Evolutionary conservation across 2,329 filamentous ascomycete species (phyloP), one percentile per base, ranked within the genome.

Genomic region (Curvularia sp.): DNA sequence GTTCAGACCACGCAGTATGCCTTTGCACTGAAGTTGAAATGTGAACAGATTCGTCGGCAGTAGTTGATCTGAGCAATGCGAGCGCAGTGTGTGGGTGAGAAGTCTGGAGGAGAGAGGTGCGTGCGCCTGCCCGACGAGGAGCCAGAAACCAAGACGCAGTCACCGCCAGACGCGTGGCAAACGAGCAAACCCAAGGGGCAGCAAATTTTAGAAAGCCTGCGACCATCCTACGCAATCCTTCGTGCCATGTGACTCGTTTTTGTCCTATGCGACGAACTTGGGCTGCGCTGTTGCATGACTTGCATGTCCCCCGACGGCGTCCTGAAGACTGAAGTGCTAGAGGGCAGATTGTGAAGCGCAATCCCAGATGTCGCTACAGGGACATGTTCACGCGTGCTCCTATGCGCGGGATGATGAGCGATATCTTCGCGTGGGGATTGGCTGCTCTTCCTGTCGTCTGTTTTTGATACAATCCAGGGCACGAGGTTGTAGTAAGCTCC

Each of bases 401-500:
- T 19, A 28, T 42, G 49, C 15, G 51, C 36, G 13, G 43, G 46
- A 19, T 12, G 36, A 32, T 50, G 13, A 9, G 45, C 28, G 30
- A 43, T 25, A 2, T 13, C n/a, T 28, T 38, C 46, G 21, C 49
- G 50, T 54, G 19, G 51, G n/a, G 45, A 42, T 34, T 36, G 53
- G 25, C 58, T 62, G 30, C 13, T 39, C 30, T 36, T 60, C 12
- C 32, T 63, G 39, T 67, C 66, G 23, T 66, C 60, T 36, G 77
- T 55, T 61, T 74, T 80, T 51, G 74, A 32, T 70, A 56, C 74
- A 0, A 85, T 59, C 86, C 86, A 88, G 1, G 88, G 87, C 12
- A 81, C 53, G 2, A 90, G 72, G 63, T 89, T 89, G 67, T 86
- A 89, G 60, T 87, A 87, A 1, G 82, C 86, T 0, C 88, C 88